These are phyloP conservation scores for Populus ilicifolia DNA, from an alignment of 345 rosid genomes.

Conservation along the genomic window DNA sequence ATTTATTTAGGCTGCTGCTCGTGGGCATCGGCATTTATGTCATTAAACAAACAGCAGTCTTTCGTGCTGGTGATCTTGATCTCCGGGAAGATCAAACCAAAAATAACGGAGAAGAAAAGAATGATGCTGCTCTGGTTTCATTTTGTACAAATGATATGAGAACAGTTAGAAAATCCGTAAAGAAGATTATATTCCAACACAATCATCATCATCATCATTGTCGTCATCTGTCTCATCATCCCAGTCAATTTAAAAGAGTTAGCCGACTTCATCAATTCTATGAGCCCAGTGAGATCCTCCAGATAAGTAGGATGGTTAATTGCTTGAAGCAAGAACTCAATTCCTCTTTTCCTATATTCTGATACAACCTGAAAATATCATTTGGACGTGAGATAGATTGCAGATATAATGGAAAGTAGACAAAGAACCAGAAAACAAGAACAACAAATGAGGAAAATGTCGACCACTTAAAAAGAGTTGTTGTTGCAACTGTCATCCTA, in stretches of 20 bases:
- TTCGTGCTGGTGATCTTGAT: background rate
- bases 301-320: constrained; percentile 92
- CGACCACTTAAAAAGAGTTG: background rate
- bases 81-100: background rate
- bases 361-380: constrained; percentile 58
- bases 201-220: constrained; percentile 28
- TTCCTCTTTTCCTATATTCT: constrained; percentile 59
- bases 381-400: background rate
- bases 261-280: constrained; percentile 74
- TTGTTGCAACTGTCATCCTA: background rate
- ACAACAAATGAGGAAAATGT: background rate
- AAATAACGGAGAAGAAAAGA: background rate
- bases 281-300: constrained; percentile 89
- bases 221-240: constrained; percentile 44
- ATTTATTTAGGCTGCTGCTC: background rate
- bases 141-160: background rate
- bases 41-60: background rate
- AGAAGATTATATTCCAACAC: constrained; percentile 32
- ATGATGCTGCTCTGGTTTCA: background rate
- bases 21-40: background rate
- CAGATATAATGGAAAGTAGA: background rate
- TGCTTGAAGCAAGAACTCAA: constrained; percentile 70
- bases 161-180: background rate
- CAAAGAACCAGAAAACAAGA: background rate
- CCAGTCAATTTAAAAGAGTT: constrained; percentile 64